Evolutionary conservation across 1,139 yeast genomes (phyloP), one percentile per base, ranked within the genome.

Genomic region (Yamadazyma atlantica): DNA sequence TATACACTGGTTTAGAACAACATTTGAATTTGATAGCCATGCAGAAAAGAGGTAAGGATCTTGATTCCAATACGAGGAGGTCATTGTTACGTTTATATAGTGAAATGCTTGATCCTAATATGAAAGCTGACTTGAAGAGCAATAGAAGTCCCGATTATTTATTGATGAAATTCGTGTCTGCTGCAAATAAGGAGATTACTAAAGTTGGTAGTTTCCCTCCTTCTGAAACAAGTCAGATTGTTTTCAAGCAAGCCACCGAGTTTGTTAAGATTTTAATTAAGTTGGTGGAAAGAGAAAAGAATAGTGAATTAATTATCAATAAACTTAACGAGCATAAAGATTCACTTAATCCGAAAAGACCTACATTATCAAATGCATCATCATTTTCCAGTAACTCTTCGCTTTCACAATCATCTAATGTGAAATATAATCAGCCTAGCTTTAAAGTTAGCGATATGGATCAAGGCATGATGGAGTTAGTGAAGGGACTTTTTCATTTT

Each of bases 161-260:
- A 36, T 74, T 85, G 7, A 75, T 82, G 66, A 69, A 75, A 54
- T 86, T 85, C 55, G 76, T 83, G 15, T 72, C 82, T 17, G 71
- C 78, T 41, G 80, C 86, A 7, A 78, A 80, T 40, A 82, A 78
- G 47, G 90, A 83, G 54, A 56, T 84, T 27, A 69, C 67, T 36
- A 80, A 80, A 45, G 47, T 77, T 29, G 75, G 76, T 1, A 55
- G 59, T 29, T 48, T 57, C n/a, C 69, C 69, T 4, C 62, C 57
- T 2, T 53, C 62, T 11, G 74, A 77, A 31, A 60, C 70, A 25
- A 73, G 75, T 41, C 56, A 63, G 2, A 62, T 67, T 22, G 74
- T 82, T 0, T 80, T 78, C 48, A 57, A 62, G 23, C 87, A 83
- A 42, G 75, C 86, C 0, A 69, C 71, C 9, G 62, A 64, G 12